Evolutionary conservation across 805 yeast species (phyloP), one percentile per base, ranked within the genome.

Genomic region (Kazachstania viticola): DNA sequence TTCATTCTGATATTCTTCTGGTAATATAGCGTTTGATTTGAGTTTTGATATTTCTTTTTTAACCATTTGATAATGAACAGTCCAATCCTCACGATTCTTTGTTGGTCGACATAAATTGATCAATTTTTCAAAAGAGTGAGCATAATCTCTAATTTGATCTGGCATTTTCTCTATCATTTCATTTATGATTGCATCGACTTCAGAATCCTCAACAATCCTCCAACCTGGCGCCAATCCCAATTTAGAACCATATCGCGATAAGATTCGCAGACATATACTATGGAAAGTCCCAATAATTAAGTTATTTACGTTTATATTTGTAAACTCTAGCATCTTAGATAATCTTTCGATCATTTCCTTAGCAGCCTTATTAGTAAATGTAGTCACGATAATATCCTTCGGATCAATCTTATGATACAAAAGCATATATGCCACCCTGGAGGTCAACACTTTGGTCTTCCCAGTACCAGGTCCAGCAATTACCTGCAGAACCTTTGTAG

Each of bases 291-390:
- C 97, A 21, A 87, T 71, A 35, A 76, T 56, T 14, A 88, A 53
- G 29, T 64, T 62, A 1, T 61, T 50, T 3, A 63, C 41, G 22
- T 62, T 56, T 1, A 60, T 48, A 3, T 40, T 45, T 3, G 56
- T 40, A 2, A 54, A 51, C 15, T 46, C 33, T 9, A 72, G 50
- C 4, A 53, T 48, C 0, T 46, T 54, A 5, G 46, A 30, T 14
- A 88, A 55, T 26, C 97, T 62, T 21, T 72, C 78, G 9, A 62
- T 57, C 81, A 88, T 77, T 56, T 88, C 97, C 32, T 64, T 69
- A 2, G 96, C 93, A 0, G 98, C 97, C 45, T 80, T 82, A 45
- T 82, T 81, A 9, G 97, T 88, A 60, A 88, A 88, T 0, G 97
- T 87, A 5, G 95, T 83, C 14, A 87, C 91, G 1, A 88, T 69